These are phyloP conservation scores for Globisporangium carolinianum DNA, from an alignment of 352 stramenopile genomes.

Conservation along the genomic window DNA sequence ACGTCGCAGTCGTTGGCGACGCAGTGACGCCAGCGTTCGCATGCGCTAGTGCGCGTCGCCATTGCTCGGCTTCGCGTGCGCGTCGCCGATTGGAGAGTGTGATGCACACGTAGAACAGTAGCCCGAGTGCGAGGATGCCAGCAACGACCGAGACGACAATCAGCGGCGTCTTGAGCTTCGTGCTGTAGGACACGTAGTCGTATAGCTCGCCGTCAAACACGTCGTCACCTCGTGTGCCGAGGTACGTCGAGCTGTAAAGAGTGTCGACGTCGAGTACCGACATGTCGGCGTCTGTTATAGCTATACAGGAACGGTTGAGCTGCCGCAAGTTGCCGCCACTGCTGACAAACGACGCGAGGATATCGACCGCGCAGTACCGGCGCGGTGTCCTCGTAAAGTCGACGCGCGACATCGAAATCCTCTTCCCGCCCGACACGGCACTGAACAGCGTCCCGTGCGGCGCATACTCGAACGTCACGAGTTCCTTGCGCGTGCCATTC, in stretches of 20 bases:
- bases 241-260: background rate
- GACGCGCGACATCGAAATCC: background rate
- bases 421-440: background rate
- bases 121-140: background rate
- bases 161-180: background rate
- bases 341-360: background rate
- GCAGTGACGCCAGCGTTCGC: background rate
- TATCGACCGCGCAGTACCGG: background rate
- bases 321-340: background rate
- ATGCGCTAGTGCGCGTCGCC: background rate
- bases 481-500: conserved; percentile 25
- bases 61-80: background rate
- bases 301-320: background rate
- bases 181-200: background rate
- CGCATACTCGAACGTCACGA: conserved; percentile 42
- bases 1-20: background rate
- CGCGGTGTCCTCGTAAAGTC: background rate
- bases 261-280: background rate
- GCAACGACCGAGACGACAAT: background rate
- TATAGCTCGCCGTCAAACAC: background rate
- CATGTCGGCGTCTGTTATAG: background rate
- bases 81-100: background rate
- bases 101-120: background rate
- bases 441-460: conserved; percentile 27
- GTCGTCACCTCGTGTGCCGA: background rate